Evolutionary conservation across 2,329 filamentous ascomycete species (phyloP).

Genomic region (Venturia effusa): DNA sequence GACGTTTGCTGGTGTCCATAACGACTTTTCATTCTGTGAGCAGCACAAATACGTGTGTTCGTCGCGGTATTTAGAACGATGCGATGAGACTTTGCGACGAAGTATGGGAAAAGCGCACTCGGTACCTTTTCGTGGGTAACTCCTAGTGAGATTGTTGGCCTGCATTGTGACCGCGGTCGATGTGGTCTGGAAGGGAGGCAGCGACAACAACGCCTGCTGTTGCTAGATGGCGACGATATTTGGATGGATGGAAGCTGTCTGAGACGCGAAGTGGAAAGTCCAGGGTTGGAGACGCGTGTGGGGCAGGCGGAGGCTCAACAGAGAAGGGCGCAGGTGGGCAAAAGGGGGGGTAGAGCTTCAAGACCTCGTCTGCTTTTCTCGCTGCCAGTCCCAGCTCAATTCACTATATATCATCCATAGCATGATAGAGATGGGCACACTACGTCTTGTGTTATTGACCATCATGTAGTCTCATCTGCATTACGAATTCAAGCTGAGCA

Average conservation of each 20-base stretch:
- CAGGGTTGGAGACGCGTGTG: neutral
- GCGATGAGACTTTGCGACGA: neutral
- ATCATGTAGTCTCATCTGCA: neutral
- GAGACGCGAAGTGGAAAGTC: neutral
- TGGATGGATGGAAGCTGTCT: neutral
- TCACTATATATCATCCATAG: no score
- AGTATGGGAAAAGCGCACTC: neutral
- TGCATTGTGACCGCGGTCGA: neutral
- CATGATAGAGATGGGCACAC: no score
- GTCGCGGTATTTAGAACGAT: neutral
- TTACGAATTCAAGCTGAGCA: no score
- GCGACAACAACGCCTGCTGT: neutral
- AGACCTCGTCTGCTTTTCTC: neutral
- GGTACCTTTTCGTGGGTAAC: conserved; percentile 3
- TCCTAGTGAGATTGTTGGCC: conserved; percentile 1
- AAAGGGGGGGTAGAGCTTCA: neutral
- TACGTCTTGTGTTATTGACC: no score
- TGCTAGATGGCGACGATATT: neutral
- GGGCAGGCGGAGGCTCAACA: neutral
- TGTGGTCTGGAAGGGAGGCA: neutral
- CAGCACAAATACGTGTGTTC: neutral
- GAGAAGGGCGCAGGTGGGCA: neutral
- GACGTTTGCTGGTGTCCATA: neutral
- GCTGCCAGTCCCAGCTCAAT: no score
- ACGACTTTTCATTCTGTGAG: neutral